Evolutionary conservation across 2,329 filamentous ascomycete species (phyloP), one percentile per base, ranked within the genome.

Genomic region (Aspergillus nomiae): DNA sequence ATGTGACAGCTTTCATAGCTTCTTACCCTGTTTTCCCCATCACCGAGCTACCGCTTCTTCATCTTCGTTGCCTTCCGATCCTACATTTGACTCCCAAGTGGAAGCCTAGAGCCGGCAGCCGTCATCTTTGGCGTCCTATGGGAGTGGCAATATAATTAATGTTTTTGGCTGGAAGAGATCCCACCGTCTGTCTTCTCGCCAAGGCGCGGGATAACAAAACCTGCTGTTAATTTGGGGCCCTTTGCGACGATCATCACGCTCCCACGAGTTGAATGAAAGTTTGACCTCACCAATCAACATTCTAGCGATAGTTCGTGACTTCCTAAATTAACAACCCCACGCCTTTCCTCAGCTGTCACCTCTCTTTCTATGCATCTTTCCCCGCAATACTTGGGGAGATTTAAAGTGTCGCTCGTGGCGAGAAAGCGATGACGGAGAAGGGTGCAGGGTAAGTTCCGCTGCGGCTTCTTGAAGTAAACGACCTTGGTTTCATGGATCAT

Each of bases 391-490:
- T 46, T 19, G 28, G n/a, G 19, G 19, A 60, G n/a, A 38, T 32
- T 16, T 41, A 28, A 21, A 50, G 53, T 26, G n/a, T 32, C 24
- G 28, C 36, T 55, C 46, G 62, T 57, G 59, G 55, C 57, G 60
- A 63, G 54, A 28, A 38, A 66, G 66, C 64, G 58, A 76, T 76
- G 73, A 68, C 67, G 63, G 74, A 76, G 61, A 74, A 69, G 66
- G 63, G 63, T 57, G 70, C 72, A 72, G 69, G 73, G 74, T 75
- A 66, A 73, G 71, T 36, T 38, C 50, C 50, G n/a, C 21, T 16
- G 48, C 45, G 32, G 45, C 50, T 19, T 59, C n/a, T 41, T 59
- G 36, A 43, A 53, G 54, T 55, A 60, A 58, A 41, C 45, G 28
- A 32, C 60, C 61, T 48, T 54, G 57, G 65, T 70, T 60, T 67